A percentile compares a stretch with the other conserved stretches of the same genome.
These are phyloP conservation scores for Colletotrichum echinochloae DNA, from an alignment of 2,329 filamentous ascomycete genomes.

Conservation along the genomic window DNA sequence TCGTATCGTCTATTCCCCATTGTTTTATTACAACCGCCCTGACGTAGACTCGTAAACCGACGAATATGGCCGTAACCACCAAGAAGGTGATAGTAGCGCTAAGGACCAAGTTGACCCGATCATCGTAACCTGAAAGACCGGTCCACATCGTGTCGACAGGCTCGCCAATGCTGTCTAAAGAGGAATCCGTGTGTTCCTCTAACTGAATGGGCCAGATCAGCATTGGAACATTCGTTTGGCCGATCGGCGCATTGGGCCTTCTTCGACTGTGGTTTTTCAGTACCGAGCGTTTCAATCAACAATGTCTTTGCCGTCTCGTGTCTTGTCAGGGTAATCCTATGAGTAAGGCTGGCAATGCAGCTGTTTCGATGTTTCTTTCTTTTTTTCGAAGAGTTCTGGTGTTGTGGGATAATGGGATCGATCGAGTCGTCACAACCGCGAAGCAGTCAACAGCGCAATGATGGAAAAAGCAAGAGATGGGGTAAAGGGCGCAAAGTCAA, in stretches of 20 bases:
- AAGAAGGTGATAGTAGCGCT: conserved; percentile 2
- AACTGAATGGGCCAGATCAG: conserved; percentile 14
- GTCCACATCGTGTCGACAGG: background rate
- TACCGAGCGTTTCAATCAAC: background rate
- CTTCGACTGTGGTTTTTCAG: background rate
- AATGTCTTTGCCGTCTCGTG: background rate
- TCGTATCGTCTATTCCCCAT: conserved; percentile 45
- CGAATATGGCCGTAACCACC: background rate
- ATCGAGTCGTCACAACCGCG: background rate
- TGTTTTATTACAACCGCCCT: conserved; percentile 44
- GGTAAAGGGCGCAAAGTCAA: background rate
- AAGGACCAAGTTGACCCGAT: conserved; percentile 12
- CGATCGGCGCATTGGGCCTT: background rate
- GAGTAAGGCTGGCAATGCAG: too few relatives aligned
- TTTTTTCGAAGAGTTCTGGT: background rate
- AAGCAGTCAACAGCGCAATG: background rate
- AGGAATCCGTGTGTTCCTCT: conserved; percentile 6
- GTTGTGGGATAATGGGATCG: too few relatives aligned
- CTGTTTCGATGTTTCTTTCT: too few relatives aligned
- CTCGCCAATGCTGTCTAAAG: background rate
- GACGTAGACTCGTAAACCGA: conserved; percentile 42
- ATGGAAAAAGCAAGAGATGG: background rate
- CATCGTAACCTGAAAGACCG: background rate
- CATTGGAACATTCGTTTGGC: background rate
- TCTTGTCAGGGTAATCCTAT: background rate